These are phyloP conservation scores for Boletus subluridellus DNA, from an alignment of 1,284 basidiomycete genomes.

Conservation along the genomic window DNA sequence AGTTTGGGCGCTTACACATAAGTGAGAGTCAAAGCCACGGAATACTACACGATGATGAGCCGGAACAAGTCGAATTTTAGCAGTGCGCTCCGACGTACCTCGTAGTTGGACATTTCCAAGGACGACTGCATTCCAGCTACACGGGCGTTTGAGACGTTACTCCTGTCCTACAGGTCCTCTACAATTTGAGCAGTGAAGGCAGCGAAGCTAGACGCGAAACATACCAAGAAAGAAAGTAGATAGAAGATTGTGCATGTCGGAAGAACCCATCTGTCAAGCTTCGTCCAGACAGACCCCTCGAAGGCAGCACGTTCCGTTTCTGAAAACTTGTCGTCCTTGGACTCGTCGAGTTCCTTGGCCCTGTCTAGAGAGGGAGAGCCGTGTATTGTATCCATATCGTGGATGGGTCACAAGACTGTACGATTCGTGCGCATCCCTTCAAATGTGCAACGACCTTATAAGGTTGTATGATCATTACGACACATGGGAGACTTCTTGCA, in stretches of 20 bases:
- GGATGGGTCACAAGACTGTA: not conserved
- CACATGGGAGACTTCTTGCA: not conserved
- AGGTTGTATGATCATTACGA: not conserved
- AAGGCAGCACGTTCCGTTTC: constrained; percentile 22
- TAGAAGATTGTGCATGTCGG: constrained; percentile 50
- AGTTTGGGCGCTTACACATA: constrained; percentile 40
- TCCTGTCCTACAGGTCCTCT: constrained; percentile 30
- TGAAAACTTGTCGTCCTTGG: constrained; percentile 12
- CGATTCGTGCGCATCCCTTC: not conserved
- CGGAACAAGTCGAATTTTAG: not conserved
- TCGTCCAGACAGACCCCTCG: constrained; percentile 43
- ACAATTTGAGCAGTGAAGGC: not conserved
- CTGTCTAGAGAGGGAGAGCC: not conserved
- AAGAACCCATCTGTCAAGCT: constrained; percentile 47
- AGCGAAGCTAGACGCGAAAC: constrained; percentile 14
- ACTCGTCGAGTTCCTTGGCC: constrained; percentile 12
- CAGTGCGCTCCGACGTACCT: constrained; percentile 27
- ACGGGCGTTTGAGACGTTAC: constrained; percentile 58
- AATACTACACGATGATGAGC: constrained; percentile 36
- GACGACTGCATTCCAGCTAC: constrained; percentile 56
- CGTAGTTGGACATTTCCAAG: constrained; percentile 49
- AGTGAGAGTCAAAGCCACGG: constrained; percentile 50
- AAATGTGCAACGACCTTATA: not conserved
- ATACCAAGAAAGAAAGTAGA: constrained; percentile 49
- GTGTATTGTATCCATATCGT: not conserved